Evolutionary conservation across 495 filamentous ascomycete genomes (phyloP), one percentile per base, ranked within the genome.

Genomic region (Corynascus novoguineensis): DNA sequence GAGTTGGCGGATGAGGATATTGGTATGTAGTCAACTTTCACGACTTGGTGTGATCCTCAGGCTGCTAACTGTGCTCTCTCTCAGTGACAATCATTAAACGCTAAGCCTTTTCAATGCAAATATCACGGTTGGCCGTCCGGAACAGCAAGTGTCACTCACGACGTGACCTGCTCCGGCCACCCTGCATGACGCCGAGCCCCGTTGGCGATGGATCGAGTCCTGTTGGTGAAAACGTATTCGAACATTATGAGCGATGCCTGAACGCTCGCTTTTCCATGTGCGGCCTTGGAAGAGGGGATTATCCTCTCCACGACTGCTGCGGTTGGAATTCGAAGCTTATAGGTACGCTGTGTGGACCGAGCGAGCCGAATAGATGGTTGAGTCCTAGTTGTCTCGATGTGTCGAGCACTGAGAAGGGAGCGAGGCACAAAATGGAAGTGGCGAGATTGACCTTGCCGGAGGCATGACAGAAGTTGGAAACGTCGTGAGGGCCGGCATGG

Each of bases 1-100:
- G 89, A 96, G 78, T 78, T 98, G 64, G 88, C 82, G 46, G 93
- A 98, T 72, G 93, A 97, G 74, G 93, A 98, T 75, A 96, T 98
- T 71, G 88, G 92, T 96, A 81, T 75, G 86, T 82, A 7, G 11
- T n/a, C 4, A n/a, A n/a, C n/a, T n/a, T n/a, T n/a, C n/a, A n/a
- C n/a, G n/a, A n/a, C n/a, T n/a, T n/a, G n/a, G n/a, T n/a, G n/a
- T n/a, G n/a, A n/a, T n/a, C n/a, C n/a, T n/a, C n/a, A n/a, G n/a
- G n/a, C n/a, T n/a, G n/a, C n/a, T n/a, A n/a, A n/a, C n/a, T n/a
- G n/a, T n/a, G n/a, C n/a, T n/a, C n/a, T n/a, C n/a, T n/a, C n/a
- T n/a, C n/a, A n/a, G n/a, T n/a, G n/a, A n/a, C n/a, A n/a, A n/a
- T n/a, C n/a, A n/a, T 19, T 2, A 21, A 38, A 53, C 64, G 62